Percentiles rank a stretch among this genome's conserved stretches.
These are phyloP conservation scores for Fraxinus latifolia DNA, from an alignment of 305 asterid species.

Conservation along the genomic window DNA sequence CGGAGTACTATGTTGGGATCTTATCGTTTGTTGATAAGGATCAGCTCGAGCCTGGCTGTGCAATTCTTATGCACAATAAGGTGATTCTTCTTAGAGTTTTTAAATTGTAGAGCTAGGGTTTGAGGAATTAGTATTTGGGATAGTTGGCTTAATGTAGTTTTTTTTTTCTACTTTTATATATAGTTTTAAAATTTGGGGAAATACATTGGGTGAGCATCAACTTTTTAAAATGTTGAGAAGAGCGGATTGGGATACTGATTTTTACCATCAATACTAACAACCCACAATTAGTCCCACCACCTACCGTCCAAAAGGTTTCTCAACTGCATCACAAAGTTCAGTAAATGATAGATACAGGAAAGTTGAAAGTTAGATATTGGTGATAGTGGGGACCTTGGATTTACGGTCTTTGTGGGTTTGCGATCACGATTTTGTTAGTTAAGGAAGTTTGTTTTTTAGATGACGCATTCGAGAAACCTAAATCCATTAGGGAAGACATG, in stretches of 20 bases:
- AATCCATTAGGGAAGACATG: neutral
- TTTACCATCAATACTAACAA: neutral
- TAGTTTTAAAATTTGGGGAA: neutral
- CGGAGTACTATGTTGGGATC: constrained; percentile 34
- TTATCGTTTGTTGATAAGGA: constrained; percentile 34
- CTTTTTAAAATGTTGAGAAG: neutral
- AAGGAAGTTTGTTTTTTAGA: neutral
- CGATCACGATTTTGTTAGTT: neutral
- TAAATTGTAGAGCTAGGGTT: neutral
- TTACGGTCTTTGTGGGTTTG: neutral
- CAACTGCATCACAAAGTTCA: neutral
- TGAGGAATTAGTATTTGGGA: neutral
- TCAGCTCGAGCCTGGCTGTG: constrained; percentile 37
- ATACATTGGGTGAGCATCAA: neutral
- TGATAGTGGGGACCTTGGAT: neutral
- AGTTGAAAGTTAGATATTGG: neutral
- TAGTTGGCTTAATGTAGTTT: neutral
- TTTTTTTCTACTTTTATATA: neutral
- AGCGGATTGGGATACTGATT: neutral
- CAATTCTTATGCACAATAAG: constrained; percentile 38
- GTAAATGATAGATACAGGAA: neutral
- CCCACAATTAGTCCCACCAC: neutral
- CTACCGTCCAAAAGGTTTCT: neutral
- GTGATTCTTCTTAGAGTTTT: constrained; percentile 5
- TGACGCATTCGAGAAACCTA: neutral